A percentile compares a stretch with the other conserved stretches of the same genome.
phyloP scores from a whole-genome alignment of 768 basidiomycete genomes.

The Collybia mongolica region DNA sequence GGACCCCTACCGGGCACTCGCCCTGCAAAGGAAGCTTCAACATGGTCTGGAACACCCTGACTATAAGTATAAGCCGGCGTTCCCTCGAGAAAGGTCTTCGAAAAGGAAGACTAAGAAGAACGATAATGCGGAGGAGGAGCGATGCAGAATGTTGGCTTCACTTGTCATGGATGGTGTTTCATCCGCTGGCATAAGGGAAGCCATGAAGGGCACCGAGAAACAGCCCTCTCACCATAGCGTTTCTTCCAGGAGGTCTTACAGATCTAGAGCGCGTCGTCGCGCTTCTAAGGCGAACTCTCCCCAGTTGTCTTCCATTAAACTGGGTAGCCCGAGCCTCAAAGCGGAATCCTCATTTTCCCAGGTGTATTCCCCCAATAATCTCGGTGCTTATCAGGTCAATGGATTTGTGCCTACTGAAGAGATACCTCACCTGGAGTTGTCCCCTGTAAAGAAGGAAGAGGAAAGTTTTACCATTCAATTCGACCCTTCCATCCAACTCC shows the following conservation, averaged over 20 bases:
- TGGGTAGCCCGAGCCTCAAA: neutral
- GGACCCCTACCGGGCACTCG: slow-evolving; percentile 38
- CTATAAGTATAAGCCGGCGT: slow-evolving; percentile 54
- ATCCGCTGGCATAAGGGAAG: slow-evolving; percentile 24
- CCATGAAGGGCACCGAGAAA: slow-evolving; percentile 14
- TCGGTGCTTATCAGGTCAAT: slow-evolving; percentile 2
- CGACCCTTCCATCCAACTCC: slow-evolving; percentile 7
- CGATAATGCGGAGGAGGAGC: slow-evolving; percentile 31
- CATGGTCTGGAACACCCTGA: slow-evolving; percentile 50
- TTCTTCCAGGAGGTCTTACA: neutral
- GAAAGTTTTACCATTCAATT: slow-evolving; percentile 11
- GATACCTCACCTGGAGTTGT: slow-evolving; percentile 33
- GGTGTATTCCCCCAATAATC: neutral
- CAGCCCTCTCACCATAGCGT: neutral
- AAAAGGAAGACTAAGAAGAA: slow-evolving; percentile 36
- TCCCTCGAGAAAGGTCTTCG: slow-evolving; percentile 18
- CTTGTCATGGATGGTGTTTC: slow-evolving; percentile 31
- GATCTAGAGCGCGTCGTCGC: neutral
- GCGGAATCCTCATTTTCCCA: neutral
- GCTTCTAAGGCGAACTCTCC: slow-evolving; percentile 3
- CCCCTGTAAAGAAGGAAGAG: slow-evolving; percentile 10
- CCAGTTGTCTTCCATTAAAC: neutral
- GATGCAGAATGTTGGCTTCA: slow-evolving; percentile 35
- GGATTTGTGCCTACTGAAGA: slow-evolving; percentile 32
- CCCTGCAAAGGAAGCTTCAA: slow-evolving; percentile 40